Conservation (phyloP, 192 early-diverging fungal genomes). For the Mortierella claussenii region DNA sequence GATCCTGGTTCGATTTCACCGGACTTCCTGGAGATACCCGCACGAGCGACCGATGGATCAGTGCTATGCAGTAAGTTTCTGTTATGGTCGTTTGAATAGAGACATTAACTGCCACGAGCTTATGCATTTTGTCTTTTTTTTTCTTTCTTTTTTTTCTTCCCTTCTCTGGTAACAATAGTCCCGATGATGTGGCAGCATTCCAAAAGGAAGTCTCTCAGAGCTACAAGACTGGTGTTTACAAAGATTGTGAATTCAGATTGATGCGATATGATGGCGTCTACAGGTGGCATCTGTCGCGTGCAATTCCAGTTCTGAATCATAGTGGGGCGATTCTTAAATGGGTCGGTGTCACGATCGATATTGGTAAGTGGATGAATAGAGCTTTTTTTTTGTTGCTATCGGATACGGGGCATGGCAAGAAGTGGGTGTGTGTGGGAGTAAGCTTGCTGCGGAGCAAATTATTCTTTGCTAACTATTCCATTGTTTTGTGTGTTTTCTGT, state of each 20-base stretch:
- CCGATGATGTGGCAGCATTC: conserved; percentile 43
- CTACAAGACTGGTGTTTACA: conserved; percentile 51
- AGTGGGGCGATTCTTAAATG: conserved; percentile 42
- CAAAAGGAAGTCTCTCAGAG: conserved; percentile 52
- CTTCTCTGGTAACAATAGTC: conserved; percentile 11
- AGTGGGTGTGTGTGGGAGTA: no score
- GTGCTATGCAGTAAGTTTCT: conserved; percentile 50
- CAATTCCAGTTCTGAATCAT: conserved; percentile 41
- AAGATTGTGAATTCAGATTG: conserved; percentile 51
- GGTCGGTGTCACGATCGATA: conserved; percentile 50
- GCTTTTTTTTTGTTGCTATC: no score
- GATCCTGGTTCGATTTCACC: conserved; percentile 51
- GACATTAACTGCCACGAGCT: no score
- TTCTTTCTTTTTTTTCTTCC: background rate
- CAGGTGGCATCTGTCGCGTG: conserved; percentile 47
- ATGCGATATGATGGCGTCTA: conserved; percentile 51
- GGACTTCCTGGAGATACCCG: conserved; percentile 39
- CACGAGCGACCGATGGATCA: conserved; percentile 49
- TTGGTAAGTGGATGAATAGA: conserved; percentile 23
- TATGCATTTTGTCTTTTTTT: background rate
- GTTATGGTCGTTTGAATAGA: no score
- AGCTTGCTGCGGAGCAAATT: no score
- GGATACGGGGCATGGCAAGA: no score
- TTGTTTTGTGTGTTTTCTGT: background rate
- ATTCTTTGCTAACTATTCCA: no score